Conservation (phyloP, 305 asterid species). For the Solanum hybrid region DNA sequence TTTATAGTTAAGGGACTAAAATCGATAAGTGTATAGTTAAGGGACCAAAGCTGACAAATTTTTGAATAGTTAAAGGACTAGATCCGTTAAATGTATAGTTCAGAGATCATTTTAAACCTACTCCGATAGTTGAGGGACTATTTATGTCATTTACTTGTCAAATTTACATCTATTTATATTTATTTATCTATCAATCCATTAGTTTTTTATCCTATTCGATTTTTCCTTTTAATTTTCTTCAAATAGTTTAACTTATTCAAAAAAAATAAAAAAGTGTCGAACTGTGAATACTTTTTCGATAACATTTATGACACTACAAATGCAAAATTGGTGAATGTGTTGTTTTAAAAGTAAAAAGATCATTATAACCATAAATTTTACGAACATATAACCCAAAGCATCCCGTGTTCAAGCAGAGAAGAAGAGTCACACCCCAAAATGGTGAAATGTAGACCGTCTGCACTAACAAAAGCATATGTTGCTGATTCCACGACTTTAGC, state of each 20-base stretch:
- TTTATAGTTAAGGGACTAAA: too few relatives aligned
- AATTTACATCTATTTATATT: background rate
- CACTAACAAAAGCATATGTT: background rate
- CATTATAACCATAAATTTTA: background rate
- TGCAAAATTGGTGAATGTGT: background rate
- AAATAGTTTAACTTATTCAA: background rate
- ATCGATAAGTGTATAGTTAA: too few relatives aligned
- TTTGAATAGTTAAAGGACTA: too few relatives aligned
- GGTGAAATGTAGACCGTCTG: background rate
- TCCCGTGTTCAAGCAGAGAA: background rate
- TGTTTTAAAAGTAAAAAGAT: background rate
- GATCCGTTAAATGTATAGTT: too few relatives aligned
- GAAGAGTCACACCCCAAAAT: background rate
- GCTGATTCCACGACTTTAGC: background rate
- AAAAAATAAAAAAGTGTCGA: background rate
- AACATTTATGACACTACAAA: background rate
- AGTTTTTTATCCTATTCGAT: background rate
- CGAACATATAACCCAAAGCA: fast-evolving
- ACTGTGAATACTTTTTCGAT: background rate
- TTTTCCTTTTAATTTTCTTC: background rate
- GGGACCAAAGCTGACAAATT: too few relatives aligned
- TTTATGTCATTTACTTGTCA: too few relatives aligned
- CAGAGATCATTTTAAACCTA: too few relatives aligned
- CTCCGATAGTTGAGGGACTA: too few relatives aligned
- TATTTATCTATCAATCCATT: background rate